Conservation (phyloP, 371 early-diverging fungal species). For the Coemansia sp. region DNA sequence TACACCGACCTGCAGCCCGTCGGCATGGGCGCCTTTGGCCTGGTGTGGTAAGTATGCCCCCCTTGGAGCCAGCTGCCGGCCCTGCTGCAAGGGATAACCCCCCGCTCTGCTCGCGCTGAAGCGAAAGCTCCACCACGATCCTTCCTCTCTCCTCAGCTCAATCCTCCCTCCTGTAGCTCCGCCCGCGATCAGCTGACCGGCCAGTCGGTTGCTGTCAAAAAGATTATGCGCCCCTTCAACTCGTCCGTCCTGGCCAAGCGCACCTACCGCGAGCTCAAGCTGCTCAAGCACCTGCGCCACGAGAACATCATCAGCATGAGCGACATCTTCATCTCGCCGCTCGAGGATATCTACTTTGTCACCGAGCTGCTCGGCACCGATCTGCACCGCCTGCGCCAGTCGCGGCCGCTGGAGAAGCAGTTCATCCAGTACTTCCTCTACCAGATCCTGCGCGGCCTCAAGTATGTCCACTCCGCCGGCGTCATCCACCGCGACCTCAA, state of each 20-base stretch:
- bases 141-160: background rate
- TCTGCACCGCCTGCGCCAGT: slow-evolving; percentile 84
- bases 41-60: slow-evolving; percentile 76
- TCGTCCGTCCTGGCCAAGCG: slow-evolving; percentile 91
- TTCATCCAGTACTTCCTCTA: slow-evolving; percentile 95
- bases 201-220: slow-evolving; percentile 90
- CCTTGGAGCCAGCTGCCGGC: background rate
- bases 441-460: slow-evolving; percentile 88
- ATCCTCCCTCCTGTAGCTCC: slow-evolving; percentile 59
- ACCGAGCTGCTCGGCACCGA: slow-evolving; percentile 94
- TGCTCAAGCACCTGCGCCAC: slow-evolving; percentile 85
- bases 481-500: slow-evolving; percentile 96
- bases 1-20: slow-evolving; percentile 91
- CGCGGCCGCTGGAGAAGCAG: slow-evolving; percentile 87
- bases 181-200: slow-evolving; percentile 81
- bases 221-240: slow-evolving; percentile 92
- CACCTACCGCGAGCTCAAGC: slow-evolving; percentile 89
- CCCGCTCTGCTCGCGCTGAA: too few species aligned
- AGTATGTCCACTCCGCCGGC: slow-evolving; percentile 93
- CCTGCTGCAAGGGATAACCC: too few species aligned
- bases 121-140: too few species aligned
- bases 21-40: slow-evolving; percentile 97
- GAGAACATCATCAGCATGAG: slow-evolving; percentile 85
- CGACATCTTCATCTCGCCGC: slow-evolving; percentile 89
- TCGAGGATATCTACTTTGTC: slow-evolving; percentile 93